These are phyloP conservation scores for Euphrasia confusa DNA, from an alignment of 257 asterid genomes.

Conservation along the genomic window DNA sequence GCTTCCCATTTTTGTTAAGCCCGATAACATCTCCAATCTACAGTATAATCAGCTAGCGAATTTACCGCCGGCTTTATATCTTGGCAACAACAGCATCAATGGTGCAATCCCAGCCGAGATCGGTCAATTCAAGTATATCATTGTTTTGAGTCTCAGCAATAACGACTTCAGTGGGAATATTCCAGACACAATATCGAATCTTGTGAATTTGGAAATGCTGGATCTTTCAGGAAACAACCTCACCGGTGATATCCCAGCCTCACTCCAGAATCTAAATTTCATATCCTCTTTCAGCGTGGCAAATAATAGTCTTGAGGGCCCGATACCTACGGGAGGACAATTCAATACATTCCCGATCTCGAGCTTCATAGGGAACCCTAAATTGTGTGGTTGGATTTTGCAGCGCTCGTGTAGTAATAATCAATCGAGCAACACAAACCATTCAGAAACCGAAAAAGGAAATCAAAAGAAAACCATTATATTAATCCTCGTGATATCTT, in stretches of 20 bases:
- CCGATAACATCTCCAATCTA: too few species aligned
- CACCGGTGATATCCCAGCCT: constrained; percentile 73
- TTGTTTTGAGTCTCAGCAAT: constrained; percentile 60
- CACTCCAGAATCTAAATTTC: constrained; percentile 69
- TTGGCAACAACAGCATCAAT: constrained; percentile 46
- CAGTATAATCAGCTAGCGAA: constrained; percentile 13
- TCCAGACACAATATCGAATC: constrained; percentile 68
- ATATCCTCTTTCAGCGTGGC: constrained; percentile 85
- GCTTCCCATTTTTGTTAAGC: too few species aligned
- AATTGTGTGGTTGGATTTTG: constrained; percentile 64
- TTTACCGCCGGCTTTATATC: constrained; percentile 82
- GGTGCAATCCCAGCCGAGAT: constrained; percentile 70
- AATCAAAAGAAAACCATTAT: constrained; percentile 54
- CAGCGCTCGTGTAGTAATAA: constrained; percentile 40
- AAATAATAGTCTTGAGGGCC: constrained; percentile 70
- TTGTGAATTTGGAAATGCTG: constrained; percentile 72
- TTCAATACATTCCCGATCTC: constrained; percentile 70
- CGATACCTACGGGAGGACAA: constrained; percentile 82
- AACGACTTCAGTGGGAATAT: constrained; percentile 69
- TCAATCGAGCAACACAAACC: constrained; percentile 25
- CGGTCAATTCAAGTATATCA: constrained; percentile 68
- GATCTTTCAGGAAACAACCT: constrained; percentile 69
- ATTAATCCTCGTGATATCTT: constrained; percentile 61
- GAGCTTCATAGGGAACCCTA: constrained; percentile 70
- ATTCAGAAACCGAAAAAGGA: constrained; percentile 32